phyloP scores from a whole-genome alignment of 2,329 filamentous ascomycete species.

The Grosmannia clavigera region DNA sequence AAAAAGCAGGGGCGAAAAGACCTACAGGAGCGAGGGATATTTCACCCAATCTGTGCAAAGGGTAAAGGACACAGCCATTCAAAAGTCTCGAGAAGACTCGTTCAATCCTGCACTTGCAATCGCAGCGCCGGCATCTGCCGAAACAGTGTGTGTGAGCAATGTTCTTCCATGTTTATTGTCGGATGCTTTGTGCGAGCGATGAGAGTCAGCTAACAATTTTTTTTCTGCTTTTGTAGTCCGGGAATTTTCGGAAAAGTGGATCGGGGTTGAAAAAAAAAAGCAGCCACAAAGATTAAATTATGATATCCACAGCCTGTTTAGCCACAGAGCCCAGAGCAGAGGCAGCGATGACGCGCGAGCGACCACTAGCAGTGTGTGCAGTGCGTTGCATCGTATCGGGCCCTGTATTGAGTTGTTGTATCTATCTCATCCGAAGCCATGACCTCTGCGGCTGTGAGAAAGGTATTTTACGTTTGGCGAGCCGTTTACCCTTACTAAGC shows the following conservation, averaged over 20 bases:
- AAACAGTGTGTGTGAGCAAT: background rate
- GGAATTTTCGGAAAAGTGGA: constrained; percentile 3
- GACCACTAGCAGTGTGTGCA: no score
- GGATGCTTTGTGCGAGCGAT: background rate
- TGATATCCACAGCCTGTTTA: background rate
- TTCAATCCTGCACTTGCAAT: background rate
- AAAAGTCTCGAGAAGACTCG: background rate
- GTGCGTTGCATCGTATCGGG: background rate
- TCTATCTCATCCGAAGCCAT: no score
- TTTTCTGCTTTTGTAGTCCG: constrained; percentile 3
- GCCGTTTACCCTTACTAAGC: no score
- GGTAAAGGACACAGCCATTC: constrained; percentile 7
- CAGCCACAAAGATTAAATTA: background rate
- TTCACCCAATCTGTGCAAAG: constrained; percentile 10
- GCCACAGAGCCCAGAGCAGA: background rate
- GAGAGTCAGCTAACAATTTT: background rate
- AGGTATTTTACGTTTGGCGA: no score
- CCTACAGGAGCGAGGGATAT: constrained; percentile 18
- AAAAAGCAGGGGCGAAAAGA: constrained; percentile 1
- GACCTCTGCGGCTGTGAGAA: no score
- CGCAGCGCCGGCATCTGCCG: background rate
- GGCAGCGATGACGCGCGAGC: no score
- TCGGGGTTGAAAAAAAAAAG: background rate
- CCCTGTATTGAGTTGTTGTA: background rate
- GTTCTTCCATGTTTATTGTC: background rate